These are phyloP conservation scores for Lentinula novae-zelandiae DNA, from an alignment of 1,284 basidiomycete species.

Conservation along the genomic window DNA sequence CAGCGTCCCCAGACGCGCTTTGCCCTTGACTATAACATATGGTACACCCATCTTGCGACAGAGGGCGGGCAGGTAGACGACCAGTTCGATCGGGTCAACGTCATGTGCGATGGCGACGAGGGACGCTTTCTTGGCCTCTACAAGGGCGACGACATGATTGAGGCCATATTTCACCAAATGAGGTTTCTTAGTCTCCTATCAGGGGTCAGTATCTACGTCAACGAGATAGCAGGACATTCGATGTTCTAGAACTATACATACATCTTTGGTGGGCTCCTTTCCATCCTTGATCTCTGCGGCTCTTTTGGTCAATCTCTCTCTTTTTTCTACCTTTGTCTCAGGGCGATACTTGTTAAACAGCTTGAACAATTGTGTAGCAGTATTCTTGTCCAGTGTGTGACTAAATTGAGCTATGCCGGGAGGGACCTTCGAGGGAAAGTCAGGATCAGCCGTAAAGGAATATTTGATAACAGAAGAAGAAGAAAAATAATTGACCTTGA, in stretches of 20 bases:
- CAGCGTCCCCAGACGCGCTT: constrained; percentile 94
- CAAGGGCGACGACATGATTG: constrained; percentile 93
- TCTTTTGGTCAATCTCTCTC: constrained; percentile 80
- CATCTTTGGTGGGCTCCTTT: constrained; percentile 49
- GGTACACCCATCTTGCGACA: constrained; percentile 99
- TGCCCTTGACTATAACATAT: constrained; percentile 98
- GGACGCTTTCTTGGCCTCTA: constrained; percentile 96
- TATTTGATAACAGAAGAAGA: background rate
- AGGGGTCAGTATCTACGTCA: constrained; percentile 44
- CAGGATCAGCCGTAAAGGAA: background rate
- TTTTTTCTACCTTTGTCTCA: constrained; percentile 97
- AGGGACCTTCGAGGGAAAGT: constrained; percentile 51
- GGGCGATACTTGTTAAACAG: constrained; percentile 96
- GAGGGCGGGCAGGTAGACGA: constrained; percentile 96
- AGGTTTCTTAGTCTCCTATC: constrained; percentile 85
- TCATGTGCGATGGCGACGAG: constrained; percentile 97
- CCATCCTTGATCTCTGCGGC: constrained; percentile 78
- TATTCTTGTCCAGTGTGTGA: constrained; percentile 99
- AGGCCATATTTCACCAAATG: constrained; percentile 95
- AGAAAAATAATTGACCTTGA: constrained; percentile 53
- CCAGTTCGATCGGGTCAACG: constrained; percentile 98
- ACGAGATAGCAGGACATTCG: no score
- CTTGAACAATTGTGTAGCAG: constrained; percentile 97
- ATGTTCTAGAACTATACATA: background rate
- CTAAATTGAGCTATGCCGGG: constrained; percentile 98